Evolutionary conservation across 441 rosid species (phyloP), one percentile per base, ranked within the genome.

Genomic region (Eutrema salsugineum): DNA sequence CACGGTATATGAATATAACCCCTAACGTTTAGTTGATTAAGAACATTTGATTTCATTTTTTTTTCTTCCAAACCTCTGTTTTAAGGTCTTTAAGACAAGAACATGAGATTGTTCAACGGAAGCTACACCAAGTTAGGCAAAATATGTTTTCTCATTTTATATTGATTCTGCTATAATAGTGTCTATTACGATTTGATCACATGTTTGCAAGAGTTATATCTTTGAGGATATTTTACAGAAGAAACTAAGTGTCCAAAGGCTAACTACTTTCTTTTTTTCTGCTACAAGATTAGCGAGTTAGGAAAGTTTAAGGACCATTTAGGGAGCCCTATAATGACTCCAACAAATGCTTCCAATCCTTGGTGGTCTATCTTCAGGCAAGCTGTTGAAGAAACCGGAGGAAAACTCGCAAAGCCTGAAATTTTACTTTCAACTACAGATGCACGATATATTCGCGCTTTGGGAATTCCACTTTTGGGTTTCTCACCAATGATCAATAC

Each of bases 401-500:
- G 88, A 65, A 88, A 83, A 76, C 94, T 91, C 28, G 84, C 84
- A 28, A 88, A 86, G 76, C 96, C 99, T 24, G 99, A 94, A 77
- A 91, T 91, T 11, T 84, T 91, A 83, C 24, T 90, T 62, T 91
- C 99, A 32, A 94, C 99, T 49, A 90, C 97, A 6, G 99, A 94
- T 83, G 83, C 95, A 62, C 82, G 88, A 12, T 90, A 11, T 63
- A 46, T 87, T 36, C 85, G 97, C 68, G 57, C 59, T 72, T 61
- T 80, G 71, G 97, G 99, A 48, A 88, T 94, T 65, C 97, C 99
- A 24, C 42, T 78, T 64, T 54, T 94, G 0, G 97, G 97, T 39
- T 94, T 94, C 85, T 91, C 97, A 20, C 99, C 97, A 6, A 91
- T 91, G 96, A 69, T 57, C 8, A 84, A 91, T 63, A 88, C 97